Evolutionary conservation across 2,329 filamentous ascomycete species (phyloP).

Genomic region (Atkinsonella hypoxylon): DNA sequence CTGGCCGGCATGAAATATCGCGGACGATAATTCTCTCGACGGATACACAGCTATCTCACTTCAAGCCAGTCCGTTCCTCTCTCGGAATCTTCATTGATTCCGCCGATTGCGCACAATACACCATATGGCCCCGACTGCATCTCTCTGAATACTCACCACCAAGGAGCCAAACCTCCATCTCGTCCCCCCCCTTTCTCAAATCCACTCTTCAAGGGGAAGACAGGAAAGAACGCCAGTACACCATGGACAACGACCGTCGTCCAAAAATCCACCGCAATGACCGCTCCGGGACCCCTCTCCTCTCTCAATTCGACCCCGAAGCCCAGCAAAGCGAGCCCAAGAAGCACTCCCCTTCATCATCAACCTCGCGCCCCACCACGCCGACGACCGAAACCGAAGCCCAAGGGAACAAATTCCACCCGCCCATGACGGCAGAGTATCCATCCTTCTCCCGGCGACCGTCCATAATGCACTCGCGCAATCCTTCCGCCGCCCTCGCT

Average conservation of each 20-base stretch:
- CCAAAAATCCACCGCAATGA: conserved; percentile 8
- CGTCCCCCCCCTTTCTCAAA: not conserved
- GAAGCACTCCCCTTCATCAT: conserved; percentile 12
- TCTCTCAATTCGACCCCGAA: conserved; percentile 10
- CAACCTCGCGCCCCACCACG: conserved; percentile 16
- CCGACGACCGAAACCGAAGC: conserved; percentile 11
- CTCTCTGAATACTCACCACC: no score
- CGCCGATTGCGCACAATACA: no score
- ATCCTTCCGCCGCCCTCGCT: conserved; percentile 39
- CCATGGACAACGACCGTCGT: conserved; percentile 7
- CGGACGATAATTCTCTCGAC: no score
- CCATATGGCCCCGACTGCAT: no score
- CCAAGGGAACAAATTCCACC: conserved; percentile 2
- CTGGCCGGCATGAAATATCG: no score
- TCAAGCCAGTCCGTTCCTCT: no score
- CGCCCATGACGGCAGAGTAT: conserved; percentile 4
- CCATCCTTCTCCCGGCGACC: conserved; percentile 24
- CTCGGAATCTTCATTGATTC: no score
- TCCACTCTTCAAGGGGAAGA: not conserved
- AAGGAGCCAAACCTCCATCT: not conserved
- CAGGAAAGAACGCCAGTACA: not conserved
- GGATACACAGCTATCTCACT: no score
- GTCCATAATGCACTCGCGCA: conserved; percentile 65
- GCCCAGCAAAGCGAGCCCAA: conserved; percentile 13
- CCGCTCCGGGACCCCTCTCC: conserved; percentile 11